A percentile compares a stretch with the other conserved stretches of the same genome.
phyloP scores from a whole-genome alignment of 768 basidiomycete species.

The Termitomyces sp. region DNA sequence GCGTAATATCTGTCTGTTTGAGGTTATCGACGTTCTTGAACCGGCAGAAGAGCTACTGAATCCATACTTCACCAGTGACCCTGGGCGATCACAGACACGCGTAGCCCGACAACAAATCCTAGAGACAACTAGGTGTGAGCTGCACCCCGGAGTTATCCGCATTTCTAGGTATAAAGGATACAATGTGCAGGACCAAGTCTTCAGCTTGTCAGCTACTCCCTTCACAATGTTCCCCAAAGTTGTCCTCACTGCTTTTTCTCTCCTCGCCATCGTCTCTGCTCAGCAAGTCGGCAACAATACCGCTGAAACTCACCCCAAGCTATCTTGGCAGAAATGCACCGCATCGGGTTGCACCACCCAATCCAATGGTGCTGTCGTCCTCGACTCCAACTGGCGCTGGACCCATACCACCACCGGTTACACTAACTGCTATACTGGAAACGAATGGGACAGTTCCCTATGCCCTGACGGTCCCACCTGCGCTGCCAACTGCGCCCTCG shows the following conservation, averaged over 20 bases:
- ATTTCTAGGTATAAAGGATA: background rate
- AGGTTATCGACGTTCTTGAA: background rate
- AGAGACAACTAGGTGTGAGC: background rate
- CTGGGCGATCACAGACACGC: background rate
- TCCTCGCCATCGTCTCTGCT: slow-evolving; percentile 32
- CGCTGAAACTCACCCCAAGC: background rate
- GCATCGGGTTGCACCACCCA: slow-evolving; percentile 39
- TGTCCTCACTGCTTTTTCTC: slow-evolving; percentile 35
- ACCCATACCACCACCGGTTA: slow-evolving; percentile 35
- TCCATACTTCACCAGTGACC: background rate
- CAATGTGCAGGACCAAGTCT: background rate
- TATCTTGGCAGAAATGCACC: slow-evolving; percentile 40
- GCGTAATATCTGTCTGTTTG: background rate
- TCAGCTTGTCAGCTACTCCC: background rate
- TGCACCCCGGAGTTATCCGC: background rate
- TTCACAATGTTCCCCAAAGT: slow-evolving; percentile 34
- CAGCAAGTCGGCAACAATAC: slow-evolving; percentile 4
- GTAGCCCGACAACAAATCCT: background rate
- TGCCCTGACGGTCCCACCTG: background rate
- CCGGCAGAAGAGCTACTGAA: background rate
- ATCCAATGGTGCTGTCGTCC: slow-evolving; percentile 35
- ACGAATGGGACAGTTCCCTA: slow-evolving; percentile 1
- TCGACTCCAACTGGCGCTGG: slow-evolving; percentile 62
- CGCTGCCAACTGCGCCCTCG: slow-evolving; percentile 1
- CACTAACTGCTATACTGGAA: slow-evolving; percentile 51